Conservation (phyloP, 2,329 filamentous ascomycete species). For the Talaromyces amestolkiae region DNA sequence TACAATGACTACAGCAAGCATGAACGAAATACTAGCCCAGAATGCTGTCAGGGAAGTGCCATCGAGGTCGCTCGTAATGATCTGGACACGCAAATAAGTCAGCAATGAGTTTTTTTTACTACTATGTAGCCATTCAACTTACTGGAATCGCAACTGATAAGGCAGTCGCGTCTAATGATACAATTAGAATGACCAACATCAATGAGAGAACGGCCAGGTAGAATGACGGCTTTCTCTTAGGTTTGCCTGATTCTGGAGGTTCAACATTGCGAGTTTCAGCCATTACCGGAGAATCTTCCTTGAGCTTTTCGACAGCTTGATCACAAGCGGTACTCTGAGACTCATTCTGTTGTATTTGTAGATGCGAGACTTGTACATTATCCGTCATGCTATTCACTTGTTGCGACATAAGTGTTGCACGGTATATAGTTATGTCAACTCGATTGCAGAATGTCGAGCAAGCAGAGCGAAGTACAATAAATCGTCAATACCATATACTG, state of each 20-base stretch:
- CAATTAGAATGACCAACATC: conserved; percentile 33
- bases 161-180: conserved; percentile 9
- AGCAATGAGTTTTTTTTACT: background rate
- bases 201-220: conserved; percentile 15
- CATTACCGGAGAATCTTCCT: background rate
- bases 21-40: conserved; percentile 68
- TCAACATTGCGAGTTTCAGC: background rate
- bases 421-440: background rate
- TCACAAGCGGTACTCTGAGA: background rate
- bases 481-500: background rate
- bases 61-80: conserved; percentile 51
- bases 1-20: conserved; percentile 59
- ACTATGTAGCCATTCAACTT: background rate
- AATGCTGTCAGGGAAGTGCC: conserved; percentile 62
- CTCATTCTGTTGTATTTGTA: background rate
- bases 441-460: background rate
- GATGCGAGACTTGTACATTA: background rate
- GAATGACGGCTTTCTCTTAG: background rate
- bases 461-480: too few species aligned
- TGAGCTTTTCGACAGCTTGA: background rate
- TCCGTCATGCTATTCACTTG: background rate
- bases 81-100: conserved; percentile 25
- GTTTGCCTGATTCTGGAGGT: background rate
- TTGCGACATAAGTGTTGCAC: background rate
- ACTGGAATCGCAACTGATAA: conserved; percentile 9